Evolutionary conservation across 257 asterid genomes (phyloP), one percentile per base, ranked within the genome.

Genomic region (Ilex aquifolium): DNA sequence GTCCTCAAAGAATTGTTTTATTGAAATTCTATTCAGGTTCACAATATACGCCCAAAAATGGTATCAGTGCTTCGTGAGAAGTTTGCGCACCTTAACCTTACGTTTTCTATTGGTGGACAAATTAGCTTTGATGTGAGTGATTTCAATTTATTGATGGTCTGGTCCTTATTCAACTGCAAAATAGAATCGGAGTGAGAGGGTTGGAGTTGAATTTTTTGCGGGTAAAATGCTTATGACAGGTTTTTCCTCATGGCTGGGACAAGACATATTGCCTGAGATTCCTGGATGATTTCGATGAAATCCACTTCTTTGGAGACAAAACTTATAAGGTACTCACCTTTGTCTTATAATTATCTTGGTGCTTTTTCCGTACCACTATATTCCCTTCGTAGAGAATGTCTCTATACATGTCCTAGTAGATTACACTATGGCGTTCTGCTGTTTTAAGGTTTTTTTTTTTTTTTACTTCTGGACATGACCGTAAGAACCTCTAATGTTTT

Each of bases 201-300:
- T 49, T 49, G 10, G 0, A 49, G 14, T 49, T 49, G 14, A 15
- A 49, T 1, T 12, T 4, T 49, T 49, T 52, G 30, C 64, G 69
- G 73, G 11, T 57, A 60, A 60, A 66, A 55, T 67, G 56, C 44
- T 66, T 52, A 13, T 31, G 29, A 36, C 83, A 93, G 97, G 97
- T 85, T 71, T 93, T 93, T 46, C 99, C 97, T 69, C 90, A 69
- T 69, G 96, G 97, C 39, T 90, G 99, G 99, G 99, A 93, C 77
- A 93, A 90, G 85, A 93, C 97, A 15, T 93, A 83, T 67, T 93
- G 97, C 80, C 84, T 93, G 92, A 83, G 73, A 66, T 93, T 85
- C 78, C 83, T 93, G 36, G 88, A 84, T n/a, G 89, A 87, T 27
- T 93, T 90, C 80, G 44, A 76, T 40, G 97, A 90, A 72, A 82